Evolutionary conservation across 768 basidiomycete genomes (phyloP).

Genomic region (Russula sp.): DNA sequence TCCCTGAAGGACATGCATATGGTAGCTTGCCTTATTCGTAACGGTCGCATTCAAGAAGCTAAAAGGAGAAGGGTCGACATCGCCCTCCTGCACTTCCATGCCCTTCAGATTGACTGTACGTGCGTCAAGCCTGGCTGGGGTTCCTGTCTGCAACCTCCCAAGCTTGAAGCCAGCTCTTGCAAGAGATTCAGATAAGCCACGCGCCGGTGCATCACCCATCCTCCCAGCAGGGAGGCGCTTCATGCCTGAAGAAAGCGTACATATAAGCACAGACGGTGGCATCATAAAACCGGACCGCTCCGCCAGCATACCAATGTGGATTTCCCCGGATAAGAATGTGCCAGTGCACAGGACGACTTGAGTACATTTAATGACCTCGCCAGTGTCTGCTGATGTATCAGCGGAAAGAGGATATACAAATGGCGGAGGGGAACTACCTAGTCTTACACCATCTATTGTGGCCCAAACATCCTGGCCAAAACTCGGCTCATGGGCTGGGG

Average conservation of each 20-base stretch:
- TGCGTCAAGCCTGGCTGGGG: constrained; percentile 71
- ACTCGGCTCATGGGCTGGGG: constrained; percentile 23
- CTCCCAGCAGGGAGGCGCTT: constrained; percentile 74
- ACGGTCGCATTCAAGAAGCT: constrained; percentile 65
- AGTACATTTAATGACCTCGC: constrained; percentile 67
- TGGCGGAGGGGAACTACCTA: constrained; percentile 39
- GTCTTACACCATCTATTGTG: constrained; percentile 53
- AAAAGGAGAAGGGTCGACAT: constrained; percentile 60
- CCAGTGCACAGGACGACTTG: constrained; percentile 87
- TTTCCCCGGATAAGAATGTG: constrained; percentile 86
- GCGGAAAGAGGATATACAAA: background rate
- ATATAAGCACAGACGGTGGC: background rate
- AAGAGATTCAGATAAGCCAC: constrained; percentile 72
- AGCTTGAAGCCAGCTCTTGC: constrained; percentile 70
- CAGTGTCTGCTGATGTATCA: constrained; percentile 44
- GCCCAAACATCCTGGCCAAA: constrained; percentile 37
- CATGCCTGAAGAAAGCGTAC: constrained; percentile 38
- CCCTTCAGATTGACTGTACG: constrained; percentile 62
- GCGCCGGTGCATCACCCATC: constrained; percentile 60
- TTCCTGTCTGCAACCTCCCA: constrained; percentile 79
- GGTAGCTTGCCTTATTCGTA: constrained; percentile 51
- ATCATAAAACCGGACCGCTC: background rate
- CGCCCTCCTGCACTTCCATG: constrained; percentile 60
- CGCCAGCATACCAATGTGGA: constrained; percentile 61
- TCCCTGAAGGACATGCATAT: background rate